A percentile compares a stretch with the other conserved stretches of the same genome.
phyloP scores from a whole-genome alignment of 164 flowering plant genomes.

The Tetracentron sinense region DNA sequence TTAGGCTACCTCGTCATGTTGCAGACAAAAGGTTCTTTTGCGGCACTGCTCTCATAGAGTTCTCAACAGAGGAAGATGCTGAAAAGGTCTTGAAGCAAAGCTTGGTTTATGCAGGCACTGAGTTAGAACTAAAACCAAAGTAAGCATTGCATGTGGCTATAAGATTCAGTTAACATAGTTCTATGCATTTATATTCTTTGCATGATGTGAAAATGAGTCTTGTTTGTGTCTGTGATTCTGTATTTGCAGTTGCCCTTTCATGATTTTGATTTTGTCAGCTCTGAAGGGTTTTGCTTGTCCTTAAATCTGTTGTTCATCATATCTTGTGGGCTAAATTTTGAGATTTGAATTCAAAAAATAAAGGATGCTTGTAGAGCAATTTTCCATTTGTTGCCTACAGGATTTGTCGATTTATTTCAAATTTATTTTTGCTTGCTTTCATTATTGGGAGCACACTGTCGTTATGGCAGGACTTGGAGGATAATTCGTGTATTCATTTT shows the following conservation, averaged over 20 bases:
- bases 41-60: constrained; percentile 86
- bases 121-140: constrained; percentile 78
- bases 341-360: neutral
- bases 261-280: neutral
- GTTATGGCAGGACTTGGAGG: no score
- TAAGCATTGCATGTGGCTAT: constrained; percentile 29
- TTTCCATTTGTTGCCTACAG: neutral
- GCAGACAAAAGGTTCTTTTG: constrained; percentile 70
- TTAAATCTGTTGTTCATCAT: neutral
- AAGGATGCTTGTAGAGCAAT: neutral
- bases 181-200: neutral
- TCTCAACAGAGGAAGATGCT: constrained; percentile 82
- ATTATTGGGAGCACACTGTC: no score
- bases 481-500: no score
- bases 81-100: constrained; percentile 52
- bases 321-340: neutral
- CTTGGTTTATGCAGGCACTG: constrained; percentile 58
- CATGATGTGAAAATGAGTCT: neutral
- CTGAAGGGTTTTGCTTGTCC: neutral
- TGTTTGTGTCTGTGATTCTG: neutral
- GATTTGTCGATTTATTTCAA: neutral
- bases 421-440: neutral
- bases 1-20: constrained; percentile 89
- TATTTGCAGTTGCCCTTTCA: neutral
- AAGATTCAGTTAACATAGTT: neutral